phyloP scores from a whole-genome alignment of 2,329 filamentous ascomycete species.

The Aureobasidium lini region DNA sequence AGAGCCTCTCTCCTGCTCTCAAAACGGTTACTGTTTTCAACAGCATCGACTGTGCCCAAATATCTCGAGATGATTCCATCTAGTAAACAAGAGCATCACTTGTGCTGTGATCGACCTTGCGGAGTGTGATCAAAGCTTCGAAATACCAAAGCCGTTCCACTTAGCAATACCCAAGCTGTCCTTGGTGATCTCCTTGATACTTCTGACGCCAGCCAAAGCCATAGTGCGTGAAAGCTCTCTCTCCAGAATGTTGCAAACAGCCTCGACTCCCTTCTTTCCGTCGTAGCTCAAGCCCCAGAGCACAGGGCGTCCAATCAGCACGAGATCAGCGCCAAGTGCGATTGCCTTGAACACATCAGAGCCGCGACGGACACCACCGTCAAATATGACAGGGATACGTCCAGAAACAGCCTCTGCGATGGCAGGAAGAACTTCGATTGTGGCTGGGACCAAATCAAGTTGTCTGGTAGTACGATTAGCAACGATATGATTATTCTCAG shows the following conservation, averaged over 20 bases:
- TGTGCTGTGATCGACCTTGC: too few relatives aligned
- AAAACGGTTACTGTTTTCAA: too few relatives aligned
- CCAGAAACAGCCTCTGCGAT: constrained; percentile 27
- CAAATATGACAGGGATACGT: constrained; percentile 50
- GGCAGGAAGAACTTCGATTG: constrained; percentile 36
- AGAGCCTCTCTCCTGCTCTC: too few relatives aligned
- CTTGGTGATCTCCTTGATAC: constrained; percentile 18
- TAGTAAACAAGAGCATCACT: too few relatives aligned
- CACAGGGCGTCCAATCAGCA: constrained; percentile 23
- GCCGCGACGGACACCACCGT: constrained; percentile 47
- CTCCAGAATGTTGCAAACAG: constrained; percentile 15
- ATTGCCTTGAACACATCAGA: constrained; percentile 50
- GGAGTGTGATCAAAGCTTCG: not conserved
- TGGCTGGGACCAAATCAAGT: constrained; percentile 40
- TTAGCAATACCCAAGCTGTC: constrained; percentile 18
- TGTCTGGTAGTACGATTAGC: constrained; percentile 45
- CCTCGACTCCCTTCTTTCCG: constrained; percentile 16
- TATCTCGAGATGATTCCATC: too few relatives aligned
- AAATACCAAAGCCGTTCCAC: constrained; percentile 18
- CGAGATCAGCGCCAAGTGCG: constrained; percentile 36
- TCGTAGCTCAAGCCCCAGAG: constrained; percentile 17
- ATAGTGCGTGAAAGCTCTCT: constrained; percentile 19
- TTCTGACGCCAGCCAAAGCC: constrained; percentile 20
- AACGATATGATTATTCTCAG: not conserved
- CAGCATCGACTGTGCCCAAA: too few relatives aligned